Conservation (phyloP, 257 asterid genomes). For the Primulina eburnea region DNA sequence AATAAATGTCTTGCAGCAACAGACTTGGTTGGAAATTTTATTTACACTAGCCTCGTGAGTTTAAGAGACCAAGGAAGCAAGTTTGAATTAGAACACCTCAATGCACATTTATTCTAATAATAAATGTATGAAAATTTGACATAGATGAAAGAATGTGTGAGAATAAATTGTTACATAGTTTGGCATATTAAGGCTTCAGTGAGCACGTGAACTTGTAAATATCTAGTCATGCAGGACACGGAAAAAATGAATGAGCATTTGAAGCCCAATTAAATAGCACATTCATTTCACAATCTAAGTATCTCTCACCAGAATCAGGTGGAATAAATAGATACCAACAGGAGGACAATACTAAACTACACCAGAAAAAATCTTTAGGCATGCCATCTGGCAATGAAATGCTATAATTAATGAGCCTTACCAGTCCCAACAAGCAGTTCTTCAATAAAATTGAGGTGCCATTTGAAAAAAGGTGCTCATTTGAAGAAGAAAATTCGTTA, state of each 20-base stretch:
- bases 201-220: slow-evolving; percentile 9
- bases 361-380: slow-evolving; percentile 1
- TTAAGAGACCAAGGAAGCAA: slow-evolving; percentile 4
- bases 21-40: slow-evolving; percentile 11
- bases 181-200: slow-evolving; percentile 15
- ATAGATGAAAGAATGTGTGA: neutral
- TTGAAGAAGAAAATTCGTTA: slow-evolving; percentile 32
- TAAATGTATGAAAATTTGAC: neutral
- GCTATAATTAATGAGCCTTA: slow-evolving; percentile 34
- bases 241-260: neutral
- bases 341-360: slow-evolving; percentile 17
- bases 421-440: slow-evolving; percentile 75
- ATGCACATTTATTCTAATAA: neutral
- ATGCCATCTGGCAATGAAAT: slow-evolving; percentile 12
- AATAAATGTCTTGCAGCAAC: neutral
- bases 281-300: neutral
- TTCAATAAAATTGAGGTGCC: slow-evolving; percentile 29
- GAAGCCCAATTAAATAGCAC: neutral
- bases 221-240: slow-evolving; percentile 10
- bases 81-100: slow-evolving; percentile 1
- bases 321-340: slow-evolving; percentile 12
- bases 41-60: slow-evolving; percentile 12
- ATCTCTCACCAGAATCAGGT: slow-evolving; percentile 4
- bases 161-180: neutral
- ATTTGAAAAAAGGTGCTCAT: slow-evolving; percentile 31